Base-by-base conservation (phyloP, 441 rosid genomes). In the Erysimum cheiri region DNA sequence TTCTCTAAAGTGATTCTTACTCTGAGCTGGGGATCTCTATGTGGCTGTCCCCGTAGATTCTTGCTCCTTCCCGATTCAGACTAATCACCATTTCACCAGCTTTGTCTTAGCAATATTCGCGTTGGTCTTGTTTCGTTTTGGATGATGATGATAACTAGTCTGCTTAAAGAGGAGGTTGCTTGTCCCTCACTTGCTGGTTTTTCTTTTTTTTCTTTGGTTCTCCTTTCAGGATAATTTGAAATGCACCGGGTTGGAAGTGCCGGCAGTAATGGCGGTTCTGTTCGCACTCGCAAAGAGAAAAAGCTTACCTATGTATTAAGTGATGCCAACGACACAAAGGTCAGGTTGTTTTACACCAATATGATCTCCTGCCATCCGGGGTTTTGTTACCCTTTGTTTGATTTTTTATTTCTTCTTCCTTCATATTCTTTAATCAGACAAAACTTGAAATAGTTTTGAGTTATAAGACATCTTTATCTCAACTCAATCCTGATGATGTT, bases 191-290 rank as follows among this genome's bases (percentile, higher is more conserved):
- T 53, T 47, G 26, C 39, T 73, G 8, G 9, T 3, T 54, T 19
- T 19, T 19, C 22, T 19, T 19, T 19, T 63, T 4, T 28, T 40
- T 31, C 32, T 54, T 2, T 66, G 11, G 0, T 58, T 64, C 22
- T 59, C 17, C 46, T 70, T 53, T 60, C 64, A 77, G 80, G 80
- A 62, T 70, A 58, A 59, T 48, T 80, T 74, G 88, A 85, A 47
- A 96, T 96, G 99, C 99, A 96, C 89, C 98, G 99, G 3, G 98
- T 96, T 80, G 99, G 94, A 76, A 96, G 99, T 87, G 87, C 97
- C 4, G 98, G 99, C 75, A 96, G 95, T 84, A 89, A 87, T 29
- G 62, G 80, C 64, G 87, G 87, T 82, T 93, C 98, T 79, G 87
- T 80, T 74, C 99, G 99, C 36, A 85, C 89, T 40, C 98, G 99